Evolutionary conservation across 208 protist species (phyloP).

Genomic region (Crithidia expoeki): DNA sequence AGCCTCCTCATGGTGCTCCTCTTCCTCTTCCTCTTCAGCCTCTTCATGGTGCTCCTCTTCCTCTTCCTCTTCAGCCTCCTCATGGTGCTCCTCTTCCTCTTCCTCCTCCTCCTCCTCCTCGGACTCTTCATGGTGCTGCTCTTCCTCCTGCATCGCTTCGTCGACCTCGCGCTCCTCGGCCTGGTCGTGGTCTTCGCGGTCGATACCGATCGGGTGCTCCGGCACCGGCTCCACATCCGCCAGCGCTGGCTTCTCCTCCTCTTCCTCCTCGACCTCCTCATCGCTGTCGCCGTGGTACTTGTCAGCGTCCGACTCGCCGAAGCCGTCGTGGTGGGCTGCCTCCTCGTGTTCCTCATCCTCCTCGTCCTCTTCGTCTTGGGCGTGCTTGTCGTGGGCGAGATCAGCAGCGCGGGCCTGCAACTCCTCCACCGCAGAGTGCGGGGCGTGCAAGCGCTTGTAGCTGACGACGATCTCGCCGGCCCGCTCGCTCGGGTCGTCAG

Average conservation of each 20-base stretch:
- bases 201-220: conserved; percentile 21
- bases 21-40: conserved; percentile 3
- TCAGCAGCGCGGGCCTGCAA: conserved; percentile 8
- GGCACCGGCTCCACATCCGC: background rate
- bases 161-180: conserved; percentile 7
- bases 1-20: background rate
- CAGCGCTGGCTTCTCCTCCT: conserved; percentile 18
- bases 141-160: conserved; percentile 18
- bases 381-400: conserved; percentile 6
- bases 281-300: conserved; percentile 22
- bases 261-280: conserved; percentile 11
- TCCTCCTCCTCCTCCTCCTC: conserved; percentile 16
- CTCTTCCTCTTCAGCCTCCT: background rate
- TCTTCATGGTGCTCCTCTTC: conserved; percentile 17
- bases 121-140: conserved; percentile 12
- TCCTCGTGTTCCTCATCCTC: conserved; percentile 34
- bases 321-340: conserved; percentile 9
- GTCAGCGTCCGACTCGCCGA: conserved; percentile 28
- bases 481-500: conserved; percentile 45
- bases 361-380: conserved; percentile 34
- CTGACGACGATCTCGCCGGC: conserved; percentile 77
- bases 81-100: background rate
- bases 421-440: conserved; percentile 9
- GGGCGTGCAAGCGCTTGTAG: conserved; percentile 73
- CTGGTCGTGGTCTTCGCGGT: conserved; percentile 14